phyloP scores from a whole-genome alignment of 352 stramenopile genomes.

The Globisporangium cystogenes region DNA sequence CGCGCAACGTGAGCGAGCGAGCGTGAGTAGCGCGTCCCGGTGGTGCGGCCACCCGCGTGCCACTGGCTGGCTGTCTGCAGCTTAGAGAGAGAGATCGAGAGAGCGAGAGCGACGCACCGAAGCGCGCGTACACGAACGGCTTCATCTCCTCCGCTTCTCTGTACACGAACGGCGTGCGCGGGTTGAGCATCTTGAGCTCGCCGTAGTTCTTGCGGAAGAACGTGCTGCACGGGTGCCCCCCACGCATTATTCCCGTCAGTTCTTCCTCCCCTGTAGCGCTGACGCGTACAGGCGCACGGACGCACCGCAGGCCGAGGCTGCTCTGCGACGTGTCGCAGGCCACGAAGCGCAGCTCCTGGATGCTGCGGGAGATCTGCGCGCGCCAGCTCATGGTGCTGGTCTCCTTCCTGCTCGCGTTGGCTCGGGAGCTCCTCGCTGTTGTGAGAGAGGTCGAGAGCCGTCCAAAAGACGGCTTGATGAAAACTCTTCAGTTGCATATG shows the following conservation, averaged over 20 bases:
- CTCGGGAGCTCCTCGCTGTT: too few relatives aligned
- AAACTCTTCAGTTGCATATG: too few relatives aligned
- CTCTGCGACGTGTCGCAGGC: slow-evolving; percentile 80
- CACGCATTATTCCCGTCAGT: slow-evolving; percentile 1
- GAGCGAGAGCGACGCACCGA: slow-evolving; percentile 23
- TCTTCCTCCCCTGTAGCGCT: not conserved
- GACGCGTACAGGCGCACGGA: not conserved
- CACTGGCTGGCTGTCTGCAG: too few relatives aligned
- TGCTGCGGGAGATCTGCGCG: slow-evolving; percentile 81
- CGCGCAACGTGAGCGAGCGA: not conserved
- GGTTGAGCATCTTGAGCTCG: slow-evolving; percentile 88
- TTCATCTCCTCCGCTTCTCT: slow-evolving; percentile 84
- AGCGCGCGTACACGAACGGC: slow-evolving; percentile 85
- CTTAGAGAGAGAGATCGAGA: too few relatives aligned
- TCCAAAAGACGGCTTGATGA: too few relatives aligned
- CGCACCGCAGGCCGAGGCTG: slow-evolving; percentile 75
- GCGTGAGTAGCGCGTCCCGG: not conserved
- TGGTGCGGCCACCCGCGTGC: not conserved
- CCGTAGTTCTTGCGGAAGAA: slow-evolving; percentile 87
- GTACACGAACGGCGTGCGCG: slow-evolving; percentile 78
- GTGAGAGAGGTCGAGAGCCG: too few relatives aligned
- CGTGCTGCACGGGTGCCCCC: slow-evolving; percentile 27
- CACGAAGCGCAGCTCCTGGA: slow-evolving; percentile 84
- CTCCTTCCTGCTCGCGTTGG: not conserved
- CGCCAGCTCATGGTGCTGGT: slow-evolving; percentile 73